Percentiles rank a stretch among this genome's conserved stretches.
Evolutionary conservation across 306 rosid genomes (phyloP).

Genomic region (Sechiopsis laciniata): DNA sequence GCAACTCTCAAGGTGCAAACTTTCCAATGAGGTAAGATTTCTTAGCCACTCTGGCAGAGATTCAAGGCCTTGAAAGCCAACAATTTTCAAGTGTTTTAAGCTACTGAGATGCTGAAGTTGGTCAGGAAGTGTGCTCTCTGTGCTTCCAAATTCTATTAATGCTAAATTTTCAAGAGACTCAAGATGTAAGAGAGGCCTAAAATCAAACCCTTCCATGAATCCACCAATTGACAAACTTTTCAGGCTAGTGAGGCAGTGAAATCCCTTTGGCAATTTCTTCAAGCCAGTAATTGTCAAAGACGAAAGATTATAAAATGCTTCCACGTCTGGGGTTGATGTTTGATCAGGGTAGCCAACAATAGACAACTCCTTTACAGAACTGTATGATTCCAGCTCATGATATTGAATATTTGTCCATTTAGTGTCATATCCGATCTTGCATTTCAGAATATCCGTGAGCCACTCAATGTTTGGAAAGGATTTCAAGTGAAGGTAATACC

Average conservation of each 20-base stretch:
- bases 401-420: slow-evolving; percentile 5
- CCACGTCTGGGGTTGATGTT: slow-evolving; percentile 14
- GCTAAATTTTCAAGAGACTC: slow-evolving; percentile 17
- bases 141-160: background rate
- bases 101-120: slow-evolving; percentile 5
- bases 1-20: slow-evolving; percentile 16
- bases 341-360: slow-evolving; percentile 11
- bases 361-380: slow-evolving; percentile 3
- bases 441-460: slow-evolving; percentile 13
- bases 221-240: slow-evolving; percentile 17
- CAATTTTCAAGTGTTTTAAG: slow-evolving; percentile 17
- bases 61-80: slow-evolving; percentile 17
- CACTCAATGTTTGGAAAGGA: slow-evolving; percentile 14
- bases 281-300: slow-evolving; percentile 10
- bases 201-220: slow-evolving; percentile 14
- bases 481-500: slow-evolving; percentile 16
- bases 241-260: slow-evolving; percentile 15
- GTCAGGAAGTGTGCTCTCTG: slow-evolving; percentile 14
- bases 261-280: slow-evolving; percentile 11
- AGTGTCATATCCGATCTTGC: slow-evolving; percentile 6
- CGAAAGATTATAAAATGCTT: slow-evolving; percentile 7
- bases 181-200: slow-evolving; percentile 12
- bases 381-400: background rate
- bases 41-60: slow-evolving; percentile 17
- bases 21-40: slow-evolving; percentile 3